phyloP scores from a whole-genome alignment of 148 eudicot species.

The Chenopodium suecicum region DNA sequence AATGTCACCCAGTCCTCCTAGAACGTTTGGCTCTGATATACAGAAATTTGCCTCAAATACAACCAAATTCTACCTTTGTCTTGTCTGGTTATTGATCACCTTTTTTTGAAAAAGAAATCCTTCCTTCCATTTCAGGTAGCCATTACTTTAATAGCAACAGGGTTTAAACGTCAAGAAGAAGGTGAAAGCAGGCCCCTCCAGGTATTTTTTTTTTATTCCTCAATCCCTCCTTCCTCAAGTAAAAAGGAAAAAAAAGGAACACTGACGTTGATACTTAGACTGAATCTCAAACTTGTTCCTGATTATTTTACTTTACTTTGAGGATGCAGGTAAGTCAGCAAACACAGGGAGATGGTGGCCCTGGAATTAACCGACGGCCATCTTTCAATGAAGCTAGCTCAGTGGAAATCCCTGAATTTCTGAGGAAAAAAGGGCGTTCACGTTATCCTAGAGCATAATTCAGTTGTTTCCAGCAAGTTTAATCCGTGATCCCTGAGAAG shows the following conservation, averaged over 20 bases:
- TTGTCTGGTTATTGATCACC: not conserved
- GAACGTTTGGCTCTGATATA: not conserved
- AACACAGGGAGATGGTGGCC: slow-evolving; percentile 49
- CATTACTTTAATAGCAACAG: slow-evolving; percentile 77
- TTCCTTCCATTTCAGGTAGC: slow-evolving; percentile 44
- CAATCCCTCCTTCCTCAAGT: not conserved
- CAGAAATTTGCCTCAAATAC: not conserved
- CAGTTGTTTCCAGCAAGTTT: not conserved
- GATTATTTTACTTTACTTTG: not conserved
- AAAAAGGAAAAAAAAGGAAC: not conserved
- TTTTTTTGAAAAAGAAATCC: not conserved
- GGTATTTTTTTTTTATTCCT: slow-evolving; percentile 31
- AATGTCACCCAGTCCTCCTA: too few species aligned
- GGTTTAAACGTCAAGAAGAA: slow-evolving; percentile 75
- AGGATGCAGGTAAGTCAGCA: slow-evolving; percentile 56
- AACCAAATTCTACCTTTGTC: not conserved
- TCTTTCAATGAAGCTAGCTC: slow-evolving; percentile 70
- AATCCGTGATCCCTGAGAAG: slow-evolving; percentile 8
- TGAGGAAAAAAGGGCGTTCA: slow-evolving; percentile 96
- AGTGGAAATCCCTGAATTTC: slow-evolving; percentile 96
- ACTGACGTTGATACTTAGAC: not conserved
- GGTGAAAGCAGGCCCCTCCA: slow-evolving; percentile 56
- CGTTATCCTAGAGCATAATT: slow-evolving; percentile 81
- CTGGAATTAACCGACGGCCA: slow-evolving; percentile 57
- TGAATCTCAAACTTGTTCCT: not conserved